Percentiles rank a stretch among this genome's conserved stretches.
Conservation (phyloP, 306 rosid species). For the Cicer bijugum region DNA sequence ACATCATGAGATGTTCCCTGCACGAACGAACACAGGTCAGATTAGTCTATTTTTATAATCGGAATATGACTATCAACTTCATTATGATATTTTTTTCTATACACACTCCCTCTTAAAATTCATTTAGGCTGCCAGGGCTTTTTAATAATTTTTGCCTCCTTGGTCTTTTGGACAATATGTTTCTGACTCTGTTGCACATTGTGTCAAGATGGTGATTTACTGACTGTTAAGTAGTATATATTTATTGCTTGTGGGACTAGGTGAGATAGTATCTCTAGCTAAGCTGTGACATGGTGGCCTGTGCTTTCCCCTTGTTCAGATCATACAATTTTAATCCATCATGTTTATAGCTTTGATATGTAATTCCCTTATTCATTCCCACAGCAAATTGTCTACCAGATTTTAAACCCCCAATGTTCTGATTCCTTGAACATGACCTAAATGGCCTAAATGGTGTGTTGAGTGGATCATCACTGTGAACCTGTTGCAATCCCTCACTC, state of each 20-base stretch:
- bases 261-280: conserved; percentile 1
- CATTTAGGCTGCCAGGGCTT: background rate
- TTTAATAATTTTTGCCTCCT: background rate
- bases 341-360: conserved; percentile 4
- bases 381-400: background rate
- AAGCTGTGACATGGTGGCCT: background rate
- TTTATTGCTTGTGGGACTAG: conserved; percentile 8
- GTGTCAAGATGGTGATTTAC: background rate
- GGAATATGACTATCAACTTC: conserved; percentile 21
- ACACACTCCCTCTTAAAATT: background rate
- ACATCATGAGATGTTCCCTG: conserved; percentile 86
- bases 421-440: conserved; percentile 12
- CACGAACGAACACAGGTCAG: conserved; percentile 92
- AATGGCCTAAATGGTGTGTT: background rate
- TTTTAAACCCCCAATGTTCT: background rate
- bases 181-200: conserved; percentile 3
- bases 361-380: background rate
- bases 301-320: conserved; percentile 22
- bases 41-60: conserved; percentile 37
- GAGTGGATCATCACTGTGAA: background rate
- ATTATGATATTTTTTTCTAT: background rate
- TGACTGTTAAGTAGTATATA: background rate
- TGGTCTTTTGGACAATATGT: background rate
- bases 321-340: conserved; percentile 18
- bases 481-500: conserved; percentile 2